These are phyloP conservation scores for Auriculariales sp. DNA, from an alignment of 768 basidiomycete species.

Conservation along the genomic window DNA sequence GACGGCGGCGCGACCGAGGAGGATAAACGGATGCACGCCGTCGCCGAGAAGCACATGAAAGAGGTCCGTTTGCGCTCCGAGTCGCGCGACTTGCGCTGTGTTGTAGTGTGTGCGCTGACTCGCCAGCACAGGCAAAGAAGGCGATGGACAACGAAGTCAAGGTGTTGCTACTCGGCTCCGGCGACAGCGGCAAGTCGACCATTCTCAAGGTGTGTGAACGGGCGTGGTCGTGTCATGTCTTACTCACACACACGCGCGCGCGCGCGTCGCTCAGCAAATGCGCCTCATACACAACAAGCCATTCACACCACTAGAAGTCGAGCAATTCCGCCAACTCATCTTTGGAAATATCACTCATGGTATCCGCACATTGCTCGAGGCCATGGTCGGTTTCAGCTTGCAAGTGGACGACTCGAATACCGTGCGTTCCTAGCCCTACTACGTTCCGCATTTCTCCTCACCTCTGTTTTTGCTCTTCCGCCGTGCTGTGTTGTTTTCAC, in stretches of 20 bases:
- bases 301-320: slow-evolving; percentile 70
- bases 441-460: background rate
- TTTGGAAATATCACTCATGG: slow-evolving; percentile 88
- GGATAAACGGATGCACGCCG: slow-evolving; percentile 47
- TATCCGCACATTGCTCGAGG: slow-evolving; percentile 66
- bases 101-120: background rate
- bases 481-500: too few species aligned
- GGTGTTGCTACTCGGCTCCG: slow-evolving; percentile 83
- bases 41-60: slow-evolving; percentile 64
- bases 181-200: slow-evolving; percentile 88
- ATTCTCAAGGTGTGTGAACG: slow-evolving; percentile 52
- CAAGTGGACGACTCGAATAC: slow-evolving; percentile 48
- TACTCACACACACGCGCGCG: background rate
- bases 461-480: background rate
- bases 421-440: slow-evolving; percentile 10
- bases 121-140: slow-evolving; percentile 44
- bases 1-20: slow-evolving; percentile 50
- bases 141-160: slow-evolving; percentile 64
- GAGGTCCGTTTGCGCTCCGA: slow-evolving; percentile 30
- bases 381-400: slow-evolving; percentile 82
- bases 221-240: background rate
- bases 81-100: background rate
- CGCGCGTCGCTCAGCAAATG: slow-evolving; percentile 62
- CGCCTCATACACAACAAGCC: slow-evolving; percentile 81
- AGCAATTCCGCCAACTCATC: slow-evolving; percentile 80